Base-by-base conservation (phyloP, 768 basidiomycete species). In the Coprinellus micaceus region DNA sequence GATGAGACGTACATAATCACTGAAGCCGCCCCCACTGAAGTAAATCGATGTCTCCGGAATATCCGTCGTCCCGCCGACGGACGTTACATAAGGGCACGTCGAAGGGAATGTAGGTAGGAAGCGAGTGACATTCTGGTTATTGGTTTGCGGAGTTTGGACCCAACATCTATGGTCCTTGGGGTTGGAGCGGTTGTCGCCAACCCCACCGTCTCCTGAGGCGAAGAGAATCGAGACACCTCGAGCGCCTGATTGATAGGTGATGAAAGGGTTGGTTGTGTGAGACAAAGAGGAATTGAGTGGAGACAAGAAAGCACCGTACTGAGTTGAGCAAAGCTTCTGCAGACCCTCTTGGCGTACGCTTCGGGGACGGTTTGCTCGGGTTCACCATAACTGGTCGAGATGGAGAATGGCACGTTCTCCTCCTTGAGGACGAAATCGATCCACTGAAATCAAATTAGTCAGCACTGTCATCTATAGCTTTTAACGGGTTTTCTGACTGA, bases 21-120 rank as follows among this genome's bases (percentile, higher is more conserved):
- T 88, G 71, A 89, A 91, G 2, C 88, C 88, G 37, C 88, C 88
- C 1, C 86, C 85, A 12, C 85, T 88, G 72, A 88, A 85, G 59
- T 69, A 72, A 2, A 77, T 80, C 0, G 82, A 82, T 13, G 74
- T 74, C 66, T 91, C 88, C 0, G 85, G 87, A 49, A 86, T 69
- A 39, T 70, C 58, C 22, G 67, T 68, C 1, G 88, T 89, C 9
- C 82, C 89, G 6, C 89, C 89, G 2, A 91, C 88, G 2, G 84
- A 59, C 3, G 89, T 91, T 19, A 89, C 84, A 59, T 54, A 53
- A 41, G 52, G 52, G 52, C 53, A 57, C 12, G 28, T 51, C 26
- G 29, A 33, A 51, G 88, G 89, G 74, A 91, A 91, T 17, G 53
- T 53, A 1, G 82, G 80, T 11, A 80, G 58, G 71, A 90, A 91